These are phyloP conservation scores for Taiozyma onychis DNA, from an alignment of 1,139 yeast species.

Conservation along the genomic window DNA sequence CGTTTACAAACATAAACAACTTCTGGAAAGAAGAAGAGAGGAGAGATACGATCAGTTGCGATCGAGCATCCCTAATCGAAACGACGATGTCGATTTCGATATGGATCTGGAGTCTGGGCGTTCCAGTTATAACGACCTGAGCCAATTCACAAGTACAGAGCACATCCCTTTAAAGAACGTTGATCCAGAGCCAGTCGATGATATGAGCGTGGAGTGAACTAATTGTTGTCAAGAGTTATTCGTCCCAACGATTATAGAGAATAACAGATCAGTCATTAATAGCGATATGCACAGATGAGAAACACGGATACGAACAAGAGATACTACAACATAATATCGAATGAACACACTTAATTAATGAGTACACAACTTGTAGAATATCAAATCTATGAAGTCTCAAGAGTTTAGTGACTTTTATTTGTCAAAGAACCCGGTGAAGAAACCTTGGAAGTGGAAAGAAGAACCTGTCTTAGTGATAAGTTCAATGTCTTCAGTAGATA, in stretches of 20 bases:
- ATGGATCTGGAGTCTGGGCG: constrained; percentile 21
- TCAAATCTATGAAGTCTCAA: background rate
- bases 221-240: background rate
- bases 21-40: constrained; percentile 17
- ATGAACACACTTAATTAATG: background rate
- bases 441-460: constrained; percentile 28
- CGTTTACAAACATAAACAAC: constrained; percentile 16
- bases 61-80: constrained; percentile 20
- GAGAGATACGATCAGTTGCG: constrained; percentile 21
- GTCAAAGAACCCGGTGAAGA: constrained; percentile 17
- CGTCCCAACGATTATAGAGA: background rate
- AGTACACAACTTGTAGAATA: background rate
- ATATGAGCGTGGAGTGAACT: constrained; percentile 18
- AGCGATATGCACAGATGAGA: background rate
- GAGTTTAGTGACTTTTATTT: background rate
- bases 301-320: background rate
- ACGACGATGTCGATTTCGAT: constrained; percentile 25
- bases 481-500: constrained; percentile 26
- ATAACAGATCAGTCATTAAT: background rate
- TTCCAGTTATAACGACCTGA: constrained; percentile 19
- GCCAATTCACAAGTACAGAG: constrained; percentile 21
- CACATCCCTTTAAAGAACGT: constrained; percentile 17
- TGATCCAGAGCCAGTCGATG: constrained; percentile 18
- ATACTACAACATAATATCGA: background rate
- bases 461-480: constrained; percentile 26